phyloP scores from a whole-genome alignment of 2,329 filamentous ascomycete species.

The Coniochaeta sp. region DNA sequence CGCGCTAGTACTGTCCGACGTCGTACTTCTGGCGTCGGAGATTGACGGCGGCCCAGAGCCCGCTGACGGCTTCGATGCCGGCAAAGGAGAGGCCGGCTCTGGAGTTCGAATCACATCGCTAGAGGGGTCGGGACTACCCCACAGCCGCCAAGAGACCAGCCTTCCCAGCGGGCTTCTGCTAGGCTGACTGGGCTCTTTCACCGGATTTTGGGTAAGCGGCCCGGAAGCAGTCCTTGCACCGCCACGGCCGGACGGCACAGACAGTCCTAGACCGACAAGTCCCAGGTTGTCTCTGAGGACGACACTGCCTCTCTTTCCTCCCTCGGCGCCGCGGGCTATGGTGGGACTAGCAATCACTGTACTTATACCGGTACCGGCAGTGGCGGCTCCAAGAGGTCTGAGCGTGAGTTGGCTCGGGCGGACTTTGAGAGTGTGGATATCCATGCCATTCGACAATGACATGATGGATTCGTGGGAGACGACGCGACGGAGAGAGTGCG shows the following conservation, averaged over 20 bases:
- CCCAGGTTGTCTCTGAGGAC: slow-evolving; percentile 50
- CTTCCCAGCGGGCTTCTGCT: slow-evolving; percentile 13
- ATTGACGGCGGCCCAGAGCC: not conserved
- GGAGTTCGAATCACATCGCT: not conserved
- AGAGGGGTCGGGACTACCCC: slow-evolving; percentile 19
- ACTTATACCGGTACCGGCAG: slow-evolving; percentile 45
- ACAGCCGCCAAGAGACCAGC: slow-evolving; percentile 31
- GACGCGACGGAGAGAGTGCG: slow-evolving; percentile 47
- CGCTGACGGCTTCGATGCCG: not conserved
- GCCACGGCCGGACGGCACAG: slow-evolving; percentile 16
- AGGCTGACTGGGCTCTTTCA: not conserved
- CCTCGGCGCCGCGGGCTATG: slow-evolving; percentile 29
- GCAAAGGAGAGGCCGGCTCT: not conserved
- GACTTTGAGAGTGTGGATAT: slow-evolving; percentile 75
- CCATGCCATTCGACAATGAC: slow-evolving; percentile 78
- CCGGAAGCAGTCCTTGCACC: slow-evolving; percentile 2
- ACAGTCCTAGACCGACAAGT: slow-evolving; percentile 22
- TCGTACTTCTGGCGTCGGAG: not conserved
- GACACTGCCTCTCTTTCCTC: slow-evolving; percentile 41
- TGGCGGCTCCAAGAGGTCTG: slow-evolving; percentile 41
- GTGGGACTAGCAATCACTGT: slow-evolving; percentile 53
- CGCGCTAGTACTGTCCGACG: slow-evolving; percentile 4
- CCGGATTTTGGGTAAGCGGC: not conserved
- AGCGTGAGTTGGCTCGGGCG: slow-evolving; percentile 68
- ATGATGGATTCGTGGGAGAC: slow-evolving; percentile 84